Percentiles rank a stretch among this genome's conserved stretches.
Conservation (phyloP, 352 stramenopile genomes). For the Globisporangium barbulae region DNA sequence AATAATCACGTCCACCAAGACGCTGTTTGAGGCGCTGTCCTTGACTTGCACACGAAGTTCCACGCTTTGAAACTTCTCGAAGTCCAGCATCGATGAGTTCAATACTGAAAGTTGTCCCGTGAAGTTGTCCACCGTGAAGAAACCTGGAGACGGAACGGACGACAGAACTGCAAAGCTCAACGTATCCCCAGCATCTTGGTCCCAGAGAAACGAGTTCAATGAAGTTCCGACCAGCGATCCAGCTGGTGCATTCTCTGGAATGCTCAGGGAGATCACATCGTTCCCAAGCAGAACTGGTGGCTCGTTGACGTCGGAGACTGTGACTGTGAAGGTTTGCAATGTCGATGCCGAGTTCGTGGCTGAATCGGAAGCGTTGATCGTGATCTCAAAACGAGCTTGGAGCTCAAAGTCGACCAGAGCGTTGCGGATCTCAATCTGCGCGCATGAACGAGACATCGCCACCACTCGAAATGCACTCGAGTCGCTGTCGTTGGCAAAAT, state of each 20-base stretch:
- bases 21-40: constrained; percentile 7
- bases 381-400: constrained; percentile 29
- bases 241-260: constrained; percentile 4
- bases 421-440: constrained; percentile 42
- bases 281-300: constrained; percentile 16
- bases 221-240: constrained; percentile 3
- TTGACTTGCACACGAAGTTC: not conserved
- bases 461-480: constrained; percentile 37
- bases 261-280: not conserved
- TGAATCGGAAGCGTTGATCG: constrained; percentile 34
- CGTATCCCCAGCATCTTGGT: constrained; percentile 6
- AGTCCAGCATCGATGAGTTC: constrained; percentile 7
- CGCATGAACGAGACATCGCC: constrained; percentile 24
- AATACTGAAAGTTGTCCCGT: constrained; percentile 6
- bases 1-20: constrained; percentile 16
- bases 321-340: constrained; percentile 8
- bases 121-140: constrained; percentile 1
- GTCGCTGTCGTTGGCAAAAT: constrained; percentile 20
- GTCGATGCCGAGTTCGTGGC: constrained; percentile 24
- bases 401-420: constrained; percentile 40
- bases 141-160: not conserved
- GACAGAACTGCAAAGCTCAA: not conserved
- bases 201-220: not conserved
- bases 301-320: constrained; percentile 31
- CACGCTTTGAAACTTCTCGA: constrained; percentile 3